These are phyloP conservation scores for Scedosporium minutisporum DNA, from an alignment of 2,329 filamentous ascomycete species.

Conservation along the genomic window DNA sequence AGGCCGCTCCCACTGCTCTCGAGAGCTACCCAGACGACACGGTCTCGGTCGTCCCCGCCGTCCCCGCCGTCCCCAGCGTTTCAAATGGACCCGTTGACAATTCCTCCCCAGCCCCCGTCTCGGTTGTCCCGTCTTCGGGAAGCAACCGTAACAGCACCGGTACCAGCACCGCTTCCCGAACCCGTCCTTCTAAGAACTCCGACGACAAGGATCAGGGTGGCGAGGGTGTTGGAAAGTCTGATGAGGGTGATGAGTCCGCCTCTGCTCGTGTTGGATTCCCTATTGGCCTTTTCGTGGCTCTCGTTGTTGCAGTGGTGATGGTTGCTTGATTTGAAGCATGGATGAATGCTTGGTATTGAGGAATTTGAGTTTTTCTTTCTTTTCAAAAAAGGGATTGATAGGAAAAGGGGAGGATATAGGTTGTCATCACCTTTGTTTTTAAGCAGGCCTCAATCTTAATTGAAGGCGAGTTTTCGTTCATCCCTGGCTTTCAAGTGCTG, in stretches of 20 bases:
- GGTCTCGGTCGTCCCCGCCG: no score
- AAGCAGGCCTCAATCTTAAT: background rate
- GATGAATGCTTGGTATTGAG: no score
- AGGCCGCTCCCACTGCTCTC: no score
- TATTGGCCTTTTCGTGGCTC: background rate
- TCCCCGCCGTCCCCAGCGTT: background rate
- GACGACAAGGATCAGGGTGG: background rate
- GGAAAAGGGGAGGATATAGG: background rate
- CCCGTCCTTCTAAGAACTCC: background rate
- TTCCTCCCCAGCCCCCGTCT: background rate
- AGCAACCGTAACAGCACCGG: background rate
- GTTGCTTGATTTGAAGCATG: background rate
- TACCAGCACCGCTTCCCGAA: background rate
- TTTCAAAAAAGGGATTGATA: background rate
- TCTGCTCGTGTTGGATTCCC: background rate
- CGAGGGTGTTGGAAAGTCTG: background rate
- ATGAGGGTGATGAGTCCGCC: background rate
- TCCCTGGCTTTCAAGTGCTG: background rate
- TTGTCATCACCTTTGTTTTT: background rate
- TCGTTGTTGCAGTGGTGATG: background rate
- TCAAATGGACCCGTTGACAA: background rate
- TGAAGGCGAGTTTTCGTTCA: background rate
- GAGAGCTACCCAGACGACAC: no score
- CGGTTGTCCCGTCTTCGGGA: background rate
- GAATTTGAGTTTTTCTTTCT: no score